Evolutionary conservation across 2,329 filamentous ascomycete genomes (phyloP), one percentile per base, ranked within the genome.

Genomic region (Phoma sp.): DNA sequence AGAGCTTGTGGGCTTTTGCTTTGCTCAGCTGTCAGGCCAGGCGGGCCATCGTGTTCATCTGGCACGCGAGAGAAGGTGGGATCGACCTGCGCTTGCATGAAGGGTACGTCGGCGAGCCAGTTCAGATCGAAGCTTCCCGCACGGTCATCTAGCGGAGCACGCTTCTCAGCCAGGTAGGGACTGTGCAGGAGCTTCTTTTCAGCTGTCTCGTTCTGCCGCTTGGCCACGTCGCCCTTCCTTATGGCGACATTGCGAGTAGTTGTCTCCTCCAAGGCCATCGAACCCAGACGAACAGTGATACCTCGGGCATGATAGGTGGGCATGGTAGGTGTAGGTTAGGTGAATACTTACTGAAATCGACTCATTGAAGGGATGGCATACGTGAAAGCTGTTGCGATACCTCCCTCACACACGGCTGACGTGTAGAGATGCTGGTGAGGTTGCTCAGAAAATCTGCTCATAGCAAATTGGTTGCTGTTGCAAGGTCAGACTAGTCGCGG

Each of bases 221-320:
- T 60, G n/a, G 68, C 68, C 4, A 39, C 24, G 3, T 57, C 56
- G 29, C 62, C 62, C 47, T 68, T 73, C 32, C 52, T 65, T 14
- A 60, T 37, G 13, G 59, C 54, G 7, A 71, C 57, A 1, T 65
- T 41, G 14, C 40, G 53, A 11, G 69, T 72, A 37, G 66, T 64
- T 2, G 70, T 65, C 18, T 66, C 64, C 3, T 51, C 47, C n/a
- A 75, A 66, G n/a, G 61, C 51, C 32, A 61, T 51, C 7, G 62
- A 53, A 22, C 61, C 64, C 36, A 75, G 60, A 25, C 59, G 60
- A 29, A 67, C 56, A 13, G 64, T 57, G 14, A 72, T 50, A 46
- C 66, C 65, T 13, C 62, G 58, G 40, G 69, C 60, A 57, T 66
- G 48, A 42, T 74, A 73, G n/a, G 58, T 60, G 29, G 71, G 72